These are phyloP conservation scores for Pseudogymnoascus destructans DNA, from an alignment of 2,329 filamentous ascomycete genomes.

Conservation along the genomic window DNA sequence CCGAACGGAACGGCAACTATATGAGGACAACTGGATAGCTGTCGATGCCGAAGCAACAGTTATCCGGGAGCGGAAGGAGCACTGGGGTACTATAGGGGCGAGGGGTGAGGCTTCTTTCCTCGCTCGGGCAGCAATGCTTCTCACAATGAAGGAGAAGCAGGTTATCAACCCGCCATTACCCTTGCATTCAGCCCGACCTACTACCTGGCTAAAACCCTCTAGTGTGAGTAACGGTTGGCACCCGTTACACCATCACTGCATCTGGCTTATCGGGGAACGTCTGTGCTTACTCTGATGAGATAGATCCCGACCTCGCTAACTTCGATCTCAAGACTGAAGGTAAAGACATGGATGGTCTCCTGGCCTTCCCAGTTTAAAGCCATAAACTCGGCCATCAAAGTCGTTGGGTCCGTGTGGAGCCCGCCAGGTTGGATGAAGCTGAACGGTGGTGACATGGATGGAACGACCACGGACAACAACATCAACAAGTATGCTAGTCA, in stretches of 20 bases:
- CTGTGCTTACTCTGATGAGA: conserved; percentile 31
- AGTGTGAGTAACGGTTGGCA: too few species aligned
- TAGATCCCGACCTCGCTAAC: conserved; percentile 22
- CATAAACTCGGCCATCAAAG: conserved; percentile 27
- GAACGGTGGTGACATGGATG: conserved; percentile 26
- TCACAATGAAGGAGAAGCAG: too few species aligned
- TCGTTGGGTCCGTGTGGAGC: conserved; percentile 30
- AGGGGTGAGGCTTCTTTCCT: too few species aligned
- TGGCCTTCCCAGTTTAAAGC: conserved; percentile 28
- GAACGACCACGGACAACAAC: conserved; percentile 28
- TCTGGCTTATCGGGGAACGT: conserved; percentile 30
- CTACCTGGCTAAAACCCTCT: too few species aligned
- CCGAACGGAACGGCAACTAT: too few species aligned
- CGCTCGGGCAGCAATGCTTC: too few species aligned
- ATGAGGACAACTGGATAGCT: too few species aligned
- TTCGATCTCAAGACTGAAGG: conserved; percentile 31
- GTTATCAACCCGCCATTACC: too few species aligned
- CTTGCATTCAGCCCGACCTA: too few species aligned
- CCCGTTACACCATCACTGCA: conserved; percentile 29
- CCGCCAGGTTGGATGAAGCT: conserved; percentile 32
- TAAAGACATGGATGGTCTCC: conserved; percentile 30
- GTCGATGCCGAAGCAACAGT: too few species aligned
- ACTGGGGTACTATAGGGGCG: too few species aligned
- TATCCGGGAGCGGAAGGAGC: too few species aligned
- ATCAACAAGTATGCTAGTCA: conserved; percentile 28